Evolutionary conservation across 2,329 filamentous ascomycete species (phyloP).

Genomic region (Fusarium agapanthi): DNA sequence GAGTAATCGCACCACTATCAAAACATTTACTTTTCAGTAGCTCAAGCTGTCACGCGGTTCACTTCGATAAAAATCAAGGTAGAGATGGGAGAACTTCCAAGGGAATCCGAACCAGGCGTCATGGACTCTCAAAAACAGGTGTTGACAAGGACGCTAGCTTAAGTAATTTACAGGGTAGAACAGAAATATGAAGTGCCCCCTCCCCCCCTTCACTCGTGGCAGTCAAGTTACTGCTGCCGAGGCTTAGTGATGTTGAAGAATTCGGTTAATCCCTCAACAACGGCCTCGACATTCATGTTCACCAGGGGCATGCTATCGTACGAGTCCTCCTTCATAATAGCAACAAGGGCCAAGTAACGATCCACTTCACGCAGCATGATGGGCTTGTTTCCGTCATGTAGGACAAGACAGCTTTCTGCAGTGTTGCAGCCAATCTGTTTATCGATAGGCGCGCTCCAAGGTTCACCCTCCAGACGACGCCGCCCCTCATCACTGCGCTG

Average conservation of each 20-base stretch:
- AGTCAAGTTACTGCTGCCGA: slow-evolving; percentile 49
- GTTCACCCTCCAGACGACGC: slow-evolving; percentile 65
- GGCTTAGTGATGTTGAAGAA: slow-evolving; percentile 79
- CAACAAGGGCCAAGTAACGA: slow-evolving; percentile 81
- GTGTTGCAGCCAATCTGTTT: slow-evolving; percentile 73
- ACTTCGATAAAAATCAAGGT: neutral
- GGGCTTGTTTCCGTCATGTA: slow-evolving; percentile 70
- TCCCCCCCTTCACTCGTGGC: neutral
- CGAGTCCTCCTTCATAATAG: slow-evolving; percentile 86
- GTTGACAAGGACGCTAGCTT: slow-evolving; percentile 33
- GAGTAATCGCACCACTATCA: slow-evolving; percentile 57
- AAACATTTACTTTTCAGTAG: slow-evolving; percentile 54
- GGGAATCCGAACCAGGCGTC: neutral
- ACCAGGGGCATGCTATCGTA: slow-evolving; percentile 86
- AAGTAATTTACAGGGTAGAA: slow-evolving; percentile 33
- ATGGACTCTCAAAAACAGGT: slow-evolving; percentile 3
- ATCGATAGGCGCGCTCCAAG: slow-evolving; percentile 69
- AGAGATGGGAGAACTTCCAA: neutral
- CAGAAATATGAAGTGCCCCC: neutral
- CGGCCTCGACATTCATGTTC: slow-evolving; percentile 86
- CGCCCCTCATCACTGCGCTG: slow-evolving; percentile 64
- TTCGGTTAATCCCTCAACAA: slow-evolving; percentile 79
- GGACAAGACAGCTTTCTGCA: slow-evolving; percentile 73
- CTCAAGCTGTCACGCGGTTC: neutral
- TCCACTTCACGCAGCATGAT: slow-evolving; percentile 76